phyloP scores from a whole-genome alignment of 768 basidiomycete species.

The Leccinum subtestaceum region DNA sequence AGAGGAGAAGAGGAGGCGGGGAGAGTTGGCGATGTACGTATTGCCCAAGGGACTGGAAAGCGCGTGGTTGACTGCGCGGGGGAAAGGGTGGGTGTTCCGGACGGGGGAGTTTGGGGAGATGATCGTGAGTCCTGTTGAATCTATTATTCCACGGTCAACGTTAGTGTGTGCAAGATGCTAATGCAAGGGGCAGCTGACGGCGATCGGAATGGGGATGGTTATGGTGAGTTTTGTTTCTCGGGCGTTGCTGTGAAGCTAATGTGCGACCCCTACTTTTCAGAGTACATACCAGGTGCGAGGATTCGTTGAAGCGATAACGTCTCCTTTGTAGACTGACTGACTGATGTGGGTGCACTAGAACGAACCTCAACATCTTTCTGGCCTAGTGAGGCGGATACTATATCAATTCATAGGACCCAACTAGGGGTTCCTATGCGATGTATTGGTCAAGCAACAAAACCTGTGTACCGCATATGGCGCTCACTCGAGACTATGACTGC shows the following conservation, averaged over 20 bases:
- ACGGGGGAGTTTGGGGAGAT: conserved; percentile 70
- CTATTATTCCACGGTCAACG: background rate
- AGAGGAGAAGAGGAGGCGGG: conserved; percentile 84
- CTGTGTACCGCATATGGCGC: background rate
- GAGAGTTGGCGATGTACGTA: conserved; percentile 90
- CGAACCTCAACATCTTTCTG: conserved; percentile 79
- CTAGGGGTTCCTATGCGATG: conserved; percentile 28
- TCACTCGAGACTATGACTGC: background rate
- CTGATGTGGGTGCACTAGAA: conserved; percentile 32
- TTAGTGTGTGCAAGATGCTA: conserved; percentile 7
- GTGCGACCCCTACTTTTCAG: conserved; percentile 33
- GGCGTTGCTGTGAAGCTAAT: conserved; percentile 5
- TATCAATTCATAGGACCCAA: conserved; percentile 92
- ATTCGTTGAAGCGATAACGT: background rate
- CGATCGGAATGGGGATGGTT: conserved; percentile 88
- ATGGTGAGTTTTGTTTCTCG: conserved; percentile 51
- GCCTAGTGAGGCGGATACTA: conserved; percentile 73
- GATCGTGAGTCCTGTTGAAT: conserved; percentile 42
- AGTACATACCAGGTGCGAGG: conserved; percentile 70
- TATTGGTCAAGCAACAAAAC: background rate
- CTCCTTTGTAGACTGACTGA: background rate
- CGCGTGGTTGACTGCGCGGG: conserved; percentile 77
- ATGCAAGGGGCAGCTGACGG: conserved; percentile 45
- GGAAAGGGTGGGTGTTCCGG: conserved; percentile 70
- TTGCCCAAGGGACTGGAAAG: conserved; percentile 90